Base-by-base conservation (phyloP, 768 basidiomycete genomes). In the Tricholoma sp. region DNA sequence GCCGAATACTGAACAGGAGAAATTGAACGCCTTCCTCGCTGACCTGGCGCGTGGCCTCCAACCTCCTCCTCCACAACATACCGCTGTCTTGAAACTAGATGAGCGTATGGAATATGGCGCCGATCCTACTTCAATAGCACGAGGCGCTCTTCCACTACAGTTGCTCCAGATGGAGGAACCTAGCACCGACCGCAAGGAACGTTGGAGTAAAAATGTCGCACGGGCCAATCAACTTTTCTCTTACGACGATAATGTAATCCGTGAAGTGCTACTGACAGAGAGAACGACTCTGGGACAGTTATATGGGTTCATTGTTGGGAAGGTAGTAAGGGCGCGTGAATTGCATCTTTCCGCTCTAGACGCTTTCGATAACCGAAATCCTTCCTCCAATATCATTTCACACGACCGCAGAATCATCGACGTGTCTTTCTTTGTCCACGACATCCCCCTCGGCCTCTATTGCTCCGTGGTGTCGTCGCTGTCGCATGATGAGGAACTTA, bases 221-320 rank as follows among this genome's bases (percentile, higher is more conserved):
- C 72, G 75, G 28, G 79, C 78, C 5, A 67, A 78, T n/a, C 76
- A 84, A 57, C 70, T 87, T 5, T 82, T 85, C 59, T 67, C 73
- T 4, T 70, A 74, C 48, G 81, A 84, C 50, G 82, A 82, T 55
- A 66, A 74, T 17, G 78, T 76, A 7, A 77, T 88, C 55, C 79
- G 82, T 33, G 80, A 84, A 18, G 77, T 82, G 32, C 74, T 93
- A 55, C 70, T 89, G n/a, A 77, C 79, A 2, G 89, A 95, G 65
- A 77, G 80, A 47, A 82, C 81, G 28, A 86, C 89, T 2, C 64
- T 87, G n/a, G 78, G 82, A 2, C 90, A 93, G 60, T 60, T 82
- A 29, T 89, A 89, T 65, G 93, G 91, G 12, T 91, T 81, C 68
- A 79, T 88, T 44, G 74, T 82, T 12, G 91, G 87, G 12, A 85